Conservation (phyloP, 192 early-diverging fungal species). For the Allomyces macrogynus region DNA sequence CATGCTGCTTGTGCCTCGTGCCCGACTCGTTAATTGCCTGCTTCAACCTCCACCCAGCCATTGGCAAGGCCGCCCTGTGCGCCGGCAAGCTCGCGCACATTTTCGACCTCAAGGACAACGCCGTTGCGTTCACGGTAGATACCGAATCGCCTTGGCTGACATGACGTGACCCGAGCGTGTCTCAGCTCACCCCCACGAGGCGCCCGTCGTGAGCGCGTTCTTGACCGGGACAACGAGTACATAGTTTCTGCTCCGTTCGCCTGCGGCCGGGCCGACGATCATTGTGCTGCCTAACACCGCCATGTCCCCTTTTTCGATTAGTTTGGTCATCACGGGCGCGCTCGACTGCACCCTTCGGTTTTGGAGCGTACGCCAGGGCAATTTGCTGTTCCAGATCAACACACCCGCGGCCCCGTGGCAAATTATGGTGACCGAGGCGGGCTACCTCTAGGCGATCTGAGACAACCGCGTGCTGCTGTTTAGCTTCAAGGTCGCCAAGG, state of each 20-base stretch:
- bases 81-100: constrained; percentile 17
- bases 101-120: constrained; percentile 14
- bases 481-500: not conserved
- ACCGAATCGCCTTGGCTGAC: not conserved
- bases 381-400: constrained; percentile 41
- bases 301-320: constrained; percentile 2
- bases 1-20: constrained; percentile 19
- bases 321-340: constrained; percentile 30
- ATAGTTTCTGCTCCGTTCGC: no score
- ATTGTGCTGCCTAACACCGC: no score
- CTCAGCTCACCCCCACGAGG: constrained; percentile 14
- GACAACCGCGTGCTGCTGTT: constrained; percentile 22
- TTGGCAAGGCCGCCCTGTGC: constrained; percentile 14
- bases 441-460: constrained; percentile 18
- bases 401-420: constrained; percentile 19
- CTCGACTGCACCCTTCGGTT: constrained; percentile 30
- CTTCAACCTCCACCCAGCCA: constrained; percentile 18
- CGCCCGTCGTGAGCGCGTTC: constrained; percentile 18
- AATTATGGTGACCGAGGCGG: constrained; percentile 11
- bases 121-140: constrained; percentile 17
- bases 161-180: no score
- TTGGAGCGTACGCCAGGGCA: constrained; percentile 30
- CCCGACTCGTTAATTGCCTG: constrained; percentile 19
- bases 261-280: no score
- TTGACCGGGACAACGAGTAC: constrained; percentile 27